A percentile compares a stretch with the other conserved stretches of the same genome.
Conservation (phyloP, 2,329 filamentous ascomycete genomes). For the Sarocladium strictum region DNA sequence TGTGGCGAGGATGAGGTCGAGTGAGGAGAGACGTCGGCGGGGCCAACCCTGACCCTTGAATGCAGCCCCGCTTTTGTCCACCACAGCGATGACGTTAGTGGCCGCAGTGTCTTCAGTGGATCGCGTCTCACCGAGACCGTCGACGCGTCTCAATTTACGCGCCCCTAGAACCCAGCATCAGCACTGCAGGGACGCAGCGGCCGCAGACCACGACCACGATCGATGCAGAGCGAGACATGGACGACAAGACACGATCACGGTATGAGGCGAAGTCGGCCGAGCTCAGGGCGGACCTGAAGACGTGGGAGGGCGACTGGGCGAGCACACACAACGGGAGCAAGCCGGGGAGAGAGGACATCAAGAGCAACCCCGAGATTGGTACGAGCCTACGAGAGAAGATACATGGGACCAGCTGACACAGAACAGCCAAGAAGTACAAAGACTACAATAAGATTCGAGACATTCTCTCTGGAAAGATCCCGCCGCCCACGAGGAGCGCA, state of each 20-base stretch:
- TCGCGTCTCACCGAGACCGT: neutral
- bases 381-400: constrained; percentile 18
- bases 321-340: constrained; percentile 59
- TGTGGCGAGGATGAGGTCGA: neutral
- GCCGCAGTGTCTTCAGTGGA: neutral
- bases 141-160: constrained; percentile 8
- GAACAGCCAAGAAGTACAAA: constrained; percentile 65
- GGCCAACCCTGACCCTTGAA: neutral
- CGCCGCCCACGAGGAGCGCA: constrained; percentile 31
- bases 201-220: neutral
- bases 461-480: constrained; percentile 48
- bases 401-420: constrained; percentile 3
- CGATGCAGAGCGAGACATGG: constrained; percentile 30
- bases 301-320: constrained; percentile 67
- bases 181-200: neutral
- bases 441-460: constrained; percentile 64
- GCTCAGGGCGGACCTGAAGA: constrained; percentile 65
- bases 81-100: constrained; percentile 5
- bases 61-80: neutral
- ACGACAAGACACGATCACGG: constrained; percentile 33
- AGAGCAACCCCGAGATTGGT: constrained; percentile 66
- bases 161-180: neutral
- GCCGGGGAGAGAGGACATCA: constrained; percentile 70
- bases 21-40: neutral
- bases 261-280: constrained; percentile 46